A percentile compares a stretch with the other conserved stretches of the same genome.
Evolutionary conservation across 192 early-diverging fungal genomes (phyloP).

Genomic region (Coemansia sp.): DNA sequence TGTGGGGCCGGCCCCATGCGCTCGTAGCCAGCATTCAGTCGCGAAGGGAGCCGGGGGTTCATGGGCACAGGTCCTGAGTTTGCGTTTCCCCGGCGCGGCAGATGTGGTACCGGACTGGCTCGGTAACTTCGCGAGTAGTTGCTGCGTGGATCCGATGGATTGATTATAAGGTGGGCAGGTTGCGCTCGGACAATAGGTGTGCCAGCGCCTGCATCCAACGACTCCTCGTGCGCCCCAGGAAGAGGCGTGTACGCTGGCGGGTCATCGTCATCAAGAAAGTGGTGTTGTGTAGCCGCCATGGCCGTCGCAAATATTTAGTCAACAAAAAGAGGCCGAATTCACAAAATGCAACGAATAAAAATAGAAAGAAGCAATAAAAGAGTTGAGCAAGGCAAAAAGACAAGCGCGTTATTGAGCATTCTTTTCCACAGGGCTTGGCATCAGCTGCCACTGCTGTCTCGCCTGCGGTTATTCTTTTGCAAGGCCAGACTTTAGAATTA

Average conservation of each 20-base stretch:
- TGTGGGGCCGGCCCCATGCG: conserved; percentile 32
- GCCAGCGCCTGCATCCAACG: conserved; percentile 47
- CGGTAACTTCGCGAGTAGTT: conserved; percentile 30
- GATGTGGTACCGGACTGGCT: conserved; percentile 9
- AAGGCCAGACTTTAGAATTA: neutral
- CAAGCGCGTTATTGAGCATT: neutral
- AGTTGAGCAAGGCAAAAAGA: neutral
- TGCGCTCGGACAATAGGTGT: conserved; percentile 44
- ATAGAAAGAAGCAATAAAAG: conserved; percentile 5
- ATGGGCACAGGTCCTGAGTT: conserved; percentile 27
- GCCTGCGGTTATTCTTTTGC: too few relatives aligned
- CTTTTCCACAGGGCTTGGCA: conserved; percentile 5
- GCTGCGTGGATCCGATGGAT: conserved; percentile 52
- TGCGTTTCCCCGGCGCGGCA: conserved; percentile 19
- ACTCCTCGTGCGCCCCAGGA: conserved; percentile 41
- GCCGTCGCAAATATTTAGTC: neutral
- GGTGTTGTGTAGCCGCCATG: conserved; percentile 7
- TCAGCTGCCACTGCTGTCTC: neutral
- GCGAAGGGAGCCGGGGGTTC: conserved; percentile 23
- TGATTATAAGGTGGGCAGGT: conserved; percentile 38
- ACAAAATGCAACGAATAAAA: conserved; percentile 2
- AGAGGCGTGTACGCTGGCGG: conserved; percentile 48
- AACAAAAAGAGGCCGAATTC: neutral
- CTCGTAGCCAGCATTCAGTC: conserved; percentile 33
- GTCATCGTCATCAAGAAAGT: conserved; percentile 12